Base-by-base conservation (phyloP, 2,329 filamentous ascomycete genomes). In the Colletotrichum tofieldiae region DNA sequence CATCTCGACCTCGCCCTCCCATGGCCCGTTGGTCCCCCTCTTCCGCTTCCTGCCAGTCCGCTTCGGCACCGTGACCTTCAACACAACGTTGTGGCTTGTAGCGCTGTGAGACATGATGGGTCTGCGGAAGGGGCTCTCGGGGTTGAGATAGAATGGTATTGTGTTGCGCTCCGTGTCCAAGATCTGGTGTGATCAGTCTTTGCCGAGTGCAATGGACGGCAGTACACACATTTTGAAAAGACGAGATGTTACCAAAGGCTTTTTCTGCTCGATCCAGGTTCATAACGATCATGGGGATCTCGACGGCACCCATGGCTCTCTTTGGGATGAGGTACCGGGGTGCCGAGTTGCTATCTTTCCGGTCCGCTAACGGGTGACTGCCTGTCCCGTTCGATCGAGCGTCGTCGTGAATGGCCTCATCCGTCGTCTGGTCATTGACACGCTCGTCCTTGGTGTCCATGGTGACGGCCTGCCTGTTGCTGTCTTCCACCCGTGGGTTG, bases 31-130 rank as follows among this genome's bases (percentile, higher is more conserved):
- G 6, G 90, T 91, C n/a, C 94, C 95, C 76, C 92, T 88, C 83
- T 95, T 98, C 71, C 95, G 90, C 82, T 93, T 97, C 72, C 94
- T 90, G 3, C 95, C 95, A 2, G 95, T 98, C 67, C 94, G 87
- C 81, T 92, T 96, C 0, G 96, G 96, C 1, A 98, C 90, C 0
- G 93, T 95, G 67, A 99, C 88, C 80, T 95, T 95, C 65, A 99
- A 86, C 26, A 98, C 87, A 26, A 98, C 84, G 78, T 98, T 97
- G 79, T 95, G 94, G 12, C 94, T 93, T 26, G 89, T 84, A 41
- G 92, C 89, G 78, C 92, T 93, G 52, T 92, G 91, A 9, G 96
- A 98, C 76, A 93, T 86, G 73, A 98, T 86, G 11, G 94, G 93
- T 76, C 93, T 92, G 77, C 93, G 91, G 77, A 94, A 91, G 3